phyloP scores from a whole-genome alignment of 495 filamentous ascomycete genomes.

The Parachaetomium inaequale region DNA sequence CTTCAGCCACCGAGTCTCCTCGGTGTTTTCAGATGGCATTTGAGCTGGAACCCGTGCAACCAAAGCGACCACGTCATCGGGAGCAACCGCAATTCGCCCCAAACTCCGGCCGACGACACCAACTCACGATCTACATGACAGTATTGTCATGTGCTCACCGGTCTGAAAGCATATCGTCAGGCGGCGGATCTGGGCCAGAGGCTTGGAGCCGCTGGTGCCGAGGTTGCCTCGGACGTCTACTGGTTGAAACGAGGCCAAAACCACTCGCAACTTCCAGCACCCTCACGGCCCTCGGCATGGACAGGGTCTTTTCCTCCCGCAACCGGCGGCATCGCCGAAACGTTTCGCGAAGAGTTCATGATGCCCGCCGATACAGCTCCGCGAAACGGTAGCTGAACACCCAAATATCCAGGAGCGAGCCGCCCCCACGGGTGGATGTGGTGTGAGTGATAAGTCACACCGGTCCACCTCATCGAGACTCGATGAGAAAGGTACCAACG shows the following conservation, averaged over 20 bases:
- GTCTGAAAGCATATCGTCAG: not conserved
- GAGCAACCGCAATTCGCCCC: not conserved
- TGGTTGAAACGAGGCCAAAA: not conserved
- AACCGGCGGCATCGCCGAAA: not conserved
- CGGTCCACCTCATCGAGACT: conserved; percentile 1
- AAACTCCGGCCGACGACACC: not conserved
- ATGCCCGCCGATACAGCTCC: not conserved
- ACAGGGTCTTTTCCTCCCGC: not conserved
- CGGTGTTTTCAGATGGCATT: not conserved
- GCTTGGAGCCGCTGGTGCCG: not conserved
- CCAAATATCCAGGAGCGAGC: not conserved
- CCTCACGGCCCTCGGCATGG: not conserved
- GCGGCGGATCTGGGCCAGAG: not conserved
- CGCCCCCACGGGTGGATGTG: not conserved
- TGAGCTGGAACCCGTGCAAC: not conserved
- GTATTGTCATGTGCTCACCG: not conserved
- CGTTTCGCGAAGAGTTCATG: too few relatives aligned
- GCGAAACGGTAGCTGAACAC: not conserved
- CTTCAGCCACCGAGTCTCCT: not conserved
- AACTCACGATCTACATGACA: not conserved
- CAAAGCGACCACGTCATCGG: not conserved
- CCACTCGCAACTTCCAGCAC: not conserved
- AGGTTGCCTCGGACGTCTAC: not conserved
- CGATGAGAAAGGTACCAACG: conserved; percentile 6
- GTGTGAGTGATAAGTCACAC: conserved; percentile 9